Conservation (phyloP, 176 grass and related monocot species). For the Oryza glumipatula region DNA sequence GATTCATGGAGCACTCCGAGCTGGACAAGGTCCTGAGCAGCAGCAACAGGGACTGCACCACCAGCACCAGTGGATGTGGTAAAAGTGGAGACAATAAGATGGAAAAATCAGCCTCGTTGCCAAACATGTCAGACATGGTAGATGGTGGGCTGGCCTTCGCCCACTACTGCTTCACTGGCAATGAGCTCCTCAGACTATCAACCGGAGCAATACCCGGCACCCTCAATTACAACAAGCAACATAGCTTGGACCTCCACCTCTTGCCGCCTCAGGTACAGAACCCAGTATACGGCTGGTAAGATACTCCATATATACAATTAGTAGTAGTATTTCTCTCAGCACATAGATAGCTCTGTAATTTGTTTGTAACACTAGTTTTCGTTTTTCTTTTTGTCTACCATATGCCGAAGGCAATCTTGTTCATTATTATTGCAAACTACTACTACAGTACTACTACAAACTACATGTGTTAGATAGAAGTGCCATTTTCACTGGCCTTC, state of each 20-base stretch:
- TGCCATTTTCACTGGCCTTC: neutral
- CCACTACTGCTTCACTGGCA: slow-evolving; percentile 87
- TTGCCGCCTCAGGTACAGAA: slow-evolving; percentile 83
- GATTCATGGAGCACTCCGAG: slow-evolving; percentile 88
- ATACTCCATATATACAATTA: neutral
- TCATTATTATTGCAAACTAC: slow-evolving; percentile 9
- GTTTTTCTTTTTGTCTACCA: neutral
- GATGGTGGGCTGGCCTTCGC: slow-evolving; percentile 85
- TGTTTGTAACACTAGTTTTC: slow-evolving; percentile 36
- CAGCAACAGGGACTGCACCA: neutral
- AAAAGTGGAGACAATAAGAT: slow-evolving; percentile 40
- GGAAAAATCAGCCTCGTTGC: slow-evolving; percentile 61
- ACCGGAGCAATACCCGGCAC: slow-evolving; percentile 82
- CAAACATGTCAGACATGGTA: slow-evolving; percentile 64
- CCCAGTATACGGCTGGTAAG: slow-evolving; percentile 89
- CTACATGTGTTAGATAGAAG: slow-evolving; percentile 27
- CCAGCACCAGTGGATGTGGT: neutral
- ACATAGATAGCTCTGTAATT: slow-evolving; percentile 35
- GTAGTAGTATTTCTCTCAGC: neutral
- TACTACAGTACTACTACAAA: neutral
- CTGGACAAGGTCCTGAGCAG: slow-evolving; percentile 70
- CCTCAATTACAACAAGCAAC: slow-evolving; percentile 68
- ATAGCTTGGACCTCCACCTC: slow-evolving; percentile 72
- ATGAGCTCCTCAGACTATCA: slow-evolving; percentile 70
- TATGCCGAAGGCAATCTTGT: slow-evolving; percentile 35